Evolutionary conservation across 306 rosid species (phyloP), one percentile per base, ranked within the genome.

Genomic region (Alnus glutinosa): DNA sequence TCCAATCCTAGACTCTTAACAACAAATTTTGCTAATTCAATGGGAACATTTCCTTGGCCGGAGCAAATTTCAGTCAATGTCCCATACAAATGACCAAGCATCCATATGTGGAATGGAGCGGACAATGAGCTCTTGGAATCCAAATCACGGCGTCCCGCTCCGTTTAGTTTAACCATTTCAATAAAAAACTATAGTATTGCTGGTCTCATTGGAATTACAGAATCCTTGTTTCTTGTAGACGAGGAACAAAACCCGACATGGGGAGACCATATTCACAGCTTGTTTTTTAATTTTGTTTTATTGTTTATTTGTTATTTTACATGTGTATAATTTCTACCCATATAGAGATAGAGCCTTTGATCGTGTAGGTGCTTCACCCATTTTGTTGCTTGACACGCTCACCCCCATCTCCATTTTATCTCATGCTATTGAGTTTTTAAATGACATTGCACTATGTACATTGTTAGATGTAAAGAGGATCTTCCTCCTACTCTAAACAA

Each of bases 1-100:
- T 79, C 75, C 61, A 80, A 69, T 50, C 73, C 70, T 48, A 70
- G 55, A 58, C 61, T 77, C 54, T 81, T 10, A 86, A 63, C 81
- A 42, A 72, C 64, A 49, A 70, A 55, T 59, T 77, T 76, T 86
- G 76, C 82, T 79, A 68, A 55, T 71, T 73, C 75, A 30, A 46
- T 16, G 30, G 55, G 76, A 81, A 62, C 70, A 75, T 73, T 32
- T 57, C 46, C 79, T 79, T 74, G 8, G 71, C 57, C 52, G 16
- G 76, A 52, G 80, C 55, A 74, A 78, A 68, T 55, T 71, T 18
- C 50, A 8, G 44, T 4, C 23, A 34, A 59, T 51, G 52, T 50
- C 52, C 46, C 39, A 10, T 57, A 67, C 39, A 68, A 64, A 55
- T 50, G 77, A 77, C 42, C 51, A 49, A 18, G 76, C 69, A 18